Conservation (phyloP, 306 rosid genomes). For the Gastrolobium villosum region DNA sequence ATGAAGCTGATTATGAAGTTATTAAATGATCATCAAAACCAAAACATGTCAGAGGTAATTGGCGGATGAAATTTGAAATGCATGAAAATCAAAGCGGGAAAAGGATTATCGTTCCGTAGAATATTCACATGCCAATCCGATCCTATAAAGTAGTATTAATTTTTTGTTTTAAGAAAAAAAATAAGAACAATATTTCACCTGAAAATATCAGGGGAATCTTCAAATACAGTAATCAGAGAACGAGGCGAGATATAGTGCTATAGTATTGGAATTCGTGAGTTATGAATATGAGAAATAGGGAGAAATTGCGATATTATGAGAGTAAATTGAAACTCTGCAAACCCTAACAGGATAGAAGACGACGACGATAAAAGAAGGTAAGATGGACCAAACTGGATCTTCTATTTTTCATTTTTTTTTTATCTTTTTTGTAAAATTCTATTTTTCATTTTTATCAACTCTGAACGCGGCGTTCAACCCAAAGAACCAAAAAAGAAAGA, state of each 20-base stretch:
- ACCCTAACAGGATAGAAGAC: slow-evolving; percentile 47
- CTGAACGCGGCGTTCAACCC: neutral
- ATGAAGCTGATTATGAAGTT: slow-evolving; percentile 10
- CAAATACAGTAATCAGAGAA: slow-evolving; percentile 26
- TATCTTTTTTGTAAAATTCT: neutral
- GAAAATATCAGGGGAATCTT: slow-evolving; percentile 40
- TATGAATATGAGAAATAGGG: neutral
- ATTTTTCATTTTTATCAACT: neutral
- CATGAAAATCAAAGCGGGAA: neutral
- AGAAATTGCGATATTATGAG: neutral
- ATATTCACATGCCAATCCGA: neutral
- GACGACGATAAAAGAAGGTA: slow-evolving; percentile 3
- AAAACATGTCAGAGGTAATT: slow-evolving; percentile 22
- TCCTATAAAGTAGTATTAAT: neutral
- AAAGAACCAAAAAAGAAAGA: neutral
- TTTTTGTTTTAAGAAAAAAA: neutral
- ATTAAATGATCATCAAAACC: slow-evolving; percentile 22
- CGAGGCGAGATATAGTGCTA: neutral
- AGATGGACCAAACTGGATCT: slow-evolving; percentile 19
- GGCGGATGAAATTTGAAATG: neutral
- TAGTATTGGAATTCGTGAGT: neutral
- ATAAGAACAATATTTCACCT: slow-evolving; percentile 38
- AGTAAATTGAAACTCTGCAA: slow-evolving; percentile 43
- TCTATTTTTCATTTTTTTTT: neutral
- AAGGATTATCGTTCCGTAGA: neutral